These are phyloP conservation scores for Vanrija sp. DNA, from an alignment of 1,284 basidiomycete genomes.

Conservation along the genomic window DNA sequence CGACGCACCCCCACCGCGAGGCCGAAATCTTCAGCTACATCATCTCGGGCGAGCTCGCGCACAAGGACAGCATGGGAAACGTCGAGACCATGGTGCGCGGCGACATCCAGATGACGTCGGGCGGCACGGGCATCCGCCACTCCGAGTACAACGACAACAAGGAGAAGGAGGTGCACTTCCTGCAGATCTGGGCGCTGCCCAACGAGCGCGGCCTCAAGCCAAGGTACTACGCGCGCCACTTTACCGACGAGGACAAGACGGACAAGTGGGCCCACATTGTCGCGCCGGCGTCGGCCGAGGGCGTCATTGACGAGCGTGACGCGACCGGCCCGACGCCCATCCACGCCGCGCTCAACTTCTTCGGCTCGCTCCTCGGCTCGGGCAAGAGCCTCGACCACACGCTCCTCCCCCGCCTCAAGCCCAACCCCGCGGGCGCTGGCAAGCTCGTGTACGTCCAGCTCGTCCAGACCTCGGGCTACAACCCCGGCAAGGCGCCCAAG, in stretches of 20 bases:
- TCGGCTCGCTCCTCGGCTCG: slow-evolving; percentile 62
- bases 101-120: slow-evolving; percentile 83
- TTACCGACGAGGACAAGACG: slow-evolving; percentile 73
- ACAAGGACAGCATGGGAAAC: slow-evolving; percentile 83
- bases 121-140: slow-evolving; percentile 56
- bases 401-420: slow-evolving; percentile 52
- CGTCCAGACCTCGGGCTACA: slow-evolving; percentile 71
- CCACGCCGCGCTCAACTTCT: slow-evolving; percentile 49
- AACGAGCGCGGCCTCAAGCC: slow-evolving; percentile 58
- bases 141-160: slow-evolving; percentile 66
- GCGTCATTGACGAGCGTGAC: slow-evolving; percentile 61
- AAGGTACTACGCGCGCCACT: slow-evolving; percentile 79
- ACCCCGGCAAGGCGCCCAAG: slow-evolving; percentile 50
- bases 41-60: slow-evolving; percentile 42
- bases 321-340: slow-evolving; percentile 65
- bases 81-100: slow-evolving; percentile 80
- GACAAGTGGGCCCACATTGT: slow-evolving; percentile 66
- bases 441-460: slow-evolving; percentile 51
- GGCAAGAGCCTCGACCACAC: slow-evolving; percentile 56
- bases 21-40: slow-evolving; percentile 93
- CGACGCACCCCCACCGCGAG: slow-evolving; percentile 74
- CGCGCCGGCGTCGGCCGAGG: slow-evolving; percentile 60
- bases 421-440: slow-evolving; percentile 5
- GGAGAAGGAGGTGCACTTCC: slow-evolving; percentile 61
- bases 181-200: slow-evolving; percentile 77